Percentiles rank a stretch among this genome's conserved stretches.
Evolutionary conservation across 164 flowering plant genomes (phyloP).

Genomic region (Chimonanthus praecox): DNA sequence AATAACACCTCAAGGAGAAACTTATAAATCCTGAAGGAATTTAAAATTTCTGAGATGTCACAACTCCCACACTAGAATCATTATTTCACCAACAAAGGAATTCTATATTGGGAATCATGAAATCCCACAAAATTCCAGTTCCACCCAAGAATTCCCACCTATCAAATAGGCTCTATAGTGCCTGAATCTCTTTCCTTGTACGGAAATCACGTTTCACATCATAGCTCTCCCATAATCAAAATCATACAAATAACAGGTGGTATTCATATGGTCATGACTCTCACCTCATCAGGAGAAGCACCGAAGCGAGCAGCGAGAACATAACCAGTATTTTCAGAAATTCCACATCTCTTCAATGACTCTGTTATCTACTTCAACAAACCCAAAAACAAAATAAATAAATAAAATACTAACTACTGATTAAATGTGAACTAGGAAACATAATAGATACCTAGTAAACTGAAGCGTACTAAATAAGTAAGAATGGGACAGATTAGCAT

Average conservation of each 20-base stretch:
- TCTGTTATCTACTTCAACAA: constrained; percentile 58
- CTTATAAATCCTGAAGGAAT: no score
- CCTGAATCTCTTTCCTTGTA: neutral
- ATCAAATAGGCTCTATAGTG: neutral
- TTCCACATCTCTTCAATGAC: constrained; percentile 90
- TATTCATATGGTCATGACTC: neutral
- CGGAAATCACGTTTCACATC: neutral
- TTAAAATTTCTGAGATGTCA: no score
- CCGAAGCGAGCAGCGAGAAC: constrained; percentile 74
- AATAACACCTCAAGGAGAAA: no score
- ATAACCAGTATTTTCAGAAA: constrained; percentile 60
- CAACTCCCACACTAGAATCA: no score
- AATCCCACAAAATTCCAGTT: no score
- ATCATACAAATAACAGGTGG: no score
- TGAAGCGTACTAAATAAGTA: neutral
- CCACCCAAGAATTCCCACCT: neutral
- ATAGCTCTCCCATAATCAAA: neutral
- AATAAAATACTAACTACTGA: constrained; percentile 1
- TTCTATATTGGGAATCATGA: no score
- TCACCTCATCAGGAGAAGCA: constrained; percentile 76
- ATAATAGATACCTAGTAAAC: neutral
- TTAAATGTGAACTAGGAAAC: neutral
- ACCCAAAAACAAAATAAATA: neutral
- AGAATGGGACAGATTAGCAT: constrained; percentile 11
- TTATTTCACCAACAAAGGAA: no score